Conservation (phyloP, 495 filamentous ascomycete genomes). For the Neurospora africana region DNA sequence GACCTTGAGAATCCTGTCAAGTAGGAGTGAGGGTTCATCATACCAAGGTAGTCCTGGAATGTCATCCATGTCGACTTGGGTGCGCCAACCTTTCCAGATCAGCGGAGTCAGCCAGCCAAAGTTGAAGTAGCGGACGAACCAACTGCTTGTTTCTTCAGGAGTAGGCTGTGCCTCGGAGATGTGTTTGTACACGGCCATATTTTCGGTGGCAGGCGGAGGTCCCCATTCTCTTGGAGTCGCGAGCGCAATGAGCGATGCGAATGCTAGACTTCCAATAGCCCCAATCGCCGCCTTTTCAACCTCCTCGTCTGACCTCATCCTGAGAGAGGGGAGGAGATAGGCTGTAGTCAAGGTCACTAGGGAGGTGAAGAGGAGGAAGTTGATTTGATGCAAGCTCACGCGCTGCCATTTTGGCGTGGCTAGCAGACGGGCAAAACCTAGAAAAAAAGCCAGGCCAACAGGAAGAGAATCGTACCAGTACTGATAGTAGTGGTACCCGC, state of each 20-base stretch:
- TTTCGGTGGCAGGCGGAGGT: conserved; percentile 19
- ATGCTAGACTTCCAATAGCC: conserved; percentile 18
- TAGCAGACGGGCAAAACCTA: conserved; percentile 26
- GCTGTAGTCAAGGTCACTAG: conserved; percentile 17
- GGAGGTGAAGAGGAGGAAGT: conserved; percentile 18
- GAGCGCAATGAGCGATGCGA: conserved; percentile 22
- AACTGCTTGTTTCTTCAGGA: conserved; percentile 40
- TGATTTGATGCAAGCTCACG: conserved; percentile 28
- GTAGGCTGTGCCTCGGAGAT: conserved; percentile 22
- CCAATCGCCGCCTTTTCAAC: conserved; percentile 9
- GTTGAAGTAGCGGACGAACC: conserved; percentile 36
- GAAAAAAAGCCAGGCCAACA: conserved; percentile 22
- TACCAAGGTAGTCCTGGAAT: conserved; percentile 40
- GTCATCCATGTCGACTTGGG: conserved; percentile 34
- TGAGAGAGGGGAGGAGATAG: conserved; percentile 24
- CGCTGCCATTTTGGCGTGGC: conserved; percentile 28
- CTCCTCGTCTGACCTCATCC: conserved; percentile 9
- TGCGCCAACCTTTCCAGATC: conserved; percentile 32
- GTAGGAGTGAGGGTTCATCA: conserved; percentile 34
- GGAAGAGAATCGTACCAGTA: conserved; percentile 20
- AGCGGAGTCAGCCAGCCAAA: conserved; percentile 41
- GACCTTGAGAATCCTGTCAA: conserved; percentile 27
- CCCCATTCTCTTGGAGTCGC: conserved; percentile 29
- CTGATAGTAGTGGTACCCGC: conserved; percentile 9
- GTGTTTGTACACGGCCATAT: conserved; percentile 16